Evolutionary conservation across 106 monocot genomes (phyloP), one percentile per base, ranked within the genome.

Genomic region (Dactylorhiza incarnata): DNA sequence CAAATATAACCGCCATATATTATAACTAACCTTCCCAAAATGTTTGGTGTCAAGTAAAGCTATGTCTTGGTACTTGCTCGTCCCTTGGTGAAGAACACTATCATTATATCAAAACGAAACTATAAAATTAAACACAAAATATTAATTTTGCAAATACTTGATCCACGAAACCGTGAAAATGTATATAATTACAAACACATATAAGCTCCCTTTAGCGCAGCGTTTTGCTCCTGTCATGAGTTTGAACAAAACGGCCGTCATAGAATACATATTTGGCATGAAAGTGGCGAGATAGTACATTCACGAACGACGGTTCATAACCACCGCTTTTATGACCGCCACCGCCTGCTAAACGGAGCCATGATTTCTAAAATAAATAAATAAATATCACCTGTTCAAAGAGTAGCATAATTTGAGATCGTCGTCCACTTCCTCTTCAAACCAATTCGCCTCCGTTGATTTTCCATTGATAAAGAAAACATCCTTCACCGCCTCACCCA

Each of bases 21-120:
- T 22, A 5, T 11, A 14, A 63, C 46, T 24, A 62, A 90, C 93
- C 86, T 94, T 94, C 47, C 93, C 90, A 52, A 94, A 94, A 74
- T 81, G 87, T 59, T 90, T 94, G 0, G 93, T 94, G 68, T 94
- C 93, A 22, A 94, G 79, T 43, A 94, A 84, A 69, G 87, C 90
- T 62, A 94, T 90, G 52, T 90, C 93, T 69, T 94, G 93, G 67
- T 84, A 90, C 74, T 86, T 79, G 81, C 90, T 88, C 5, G 83
- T 45, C 61, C 90, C 88, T 73, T 49, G 79, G 43, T 90, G 88
- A 58, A 94, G 79, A 79, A 94, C 79, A 68, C 93, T 93, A 75
- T 37, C 37, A 37, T 37, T 3, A 37, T 37, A 65, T 49, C 69
- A 77, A 17, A 16, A 44, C 22, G 0, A 24, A 26, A 19, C 20